Conservation (phyloP, 2,329 filamentous ascomycete genomes). For the Pochonia chlamydosporia region DNA sequence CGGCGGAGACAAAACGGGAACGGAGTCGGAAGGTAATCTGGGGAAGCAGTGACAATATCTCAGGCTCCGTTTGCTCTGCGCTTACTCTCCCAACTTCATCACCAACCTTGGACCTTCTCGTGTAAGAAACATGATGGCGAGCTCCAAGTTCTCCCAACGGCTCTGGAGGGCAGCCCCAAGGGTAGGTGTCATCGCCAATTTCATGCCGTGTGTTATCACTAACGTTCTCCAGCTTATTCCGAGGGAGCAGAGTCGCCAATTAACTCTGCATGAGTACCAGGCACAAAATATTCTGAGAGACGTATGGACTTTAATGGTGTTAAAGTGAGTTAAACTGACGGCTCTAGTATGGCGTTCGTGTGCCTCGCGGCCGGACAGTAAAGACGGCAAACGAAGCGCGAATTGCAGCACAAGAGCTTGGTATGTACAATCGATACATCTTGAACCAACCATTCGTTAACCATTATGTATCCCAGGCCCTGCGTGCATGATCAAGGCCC, state of each 20-base stretch:
- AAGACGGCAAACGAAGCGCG: slow-evolving; percentile 15
- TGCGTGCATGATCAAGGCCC: slow-evolving; percentile 20
- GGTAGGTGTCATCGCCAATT: neutral
- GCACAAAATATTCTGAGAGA: slow-evolving; percentile 20
- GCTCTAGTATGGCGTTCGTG: slow-evolving; percentile 18
- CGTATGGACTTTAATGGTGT: slow-evolving; percentile 8
- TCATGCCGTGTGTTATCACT: neutral
- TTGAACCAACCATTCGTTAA: neutral
- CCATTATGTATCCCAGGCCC: slow-evolving; percentile 12
- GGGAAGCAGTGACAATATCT: no score
- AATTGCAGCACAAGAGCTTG: slow-evolving; percentile 15
- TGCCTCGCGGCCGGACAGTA: slow-evolving; percentile 18
- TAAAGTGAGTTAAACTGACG: neutral
- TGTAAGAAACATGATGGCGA: no score
- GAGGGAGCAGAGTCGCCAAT: slow-evolving; percentile 4
- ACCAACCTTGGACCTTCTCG: no score
- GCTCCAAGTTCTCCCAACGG: neutral
- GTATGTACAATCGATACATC: no score
- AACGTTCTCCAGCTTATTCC: neutral
- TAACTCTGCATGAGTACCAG: slow-evolving; percentile 23
- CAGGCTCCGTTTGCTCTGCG: no score
- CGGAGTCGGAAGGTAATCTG: no score
- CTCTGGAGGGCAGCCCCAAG: neutral
- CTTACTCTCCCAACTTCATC: neutral
- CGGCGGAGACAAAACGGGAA: no score